Evolutionary conservation across 2,329 filamentous ascomycete species (phyloP).

Genomic region (Ophidiomyces ophidiicola): DNA sequence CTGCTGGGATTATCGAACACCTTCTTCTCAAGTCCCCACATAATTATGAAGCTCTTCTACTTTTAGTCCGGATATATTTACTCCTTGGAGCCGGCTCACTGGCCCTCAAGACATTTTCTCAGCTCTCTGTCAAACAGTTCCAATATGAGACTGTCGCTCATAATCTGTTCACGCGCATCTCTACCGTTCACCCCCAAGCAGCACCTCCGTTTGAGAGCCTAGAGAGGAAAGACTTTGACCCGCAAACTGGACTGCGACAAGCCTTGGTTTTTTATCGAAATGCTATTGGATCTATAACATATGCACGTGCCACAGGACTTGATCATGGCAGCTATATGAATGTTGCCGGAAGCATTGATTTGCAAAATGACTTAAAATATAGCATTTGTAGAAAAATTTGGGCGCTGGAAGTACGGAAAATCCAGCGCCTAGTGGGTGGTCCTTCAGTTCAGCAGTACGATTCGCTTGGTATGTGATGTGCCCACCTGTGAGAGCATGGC

Average conservation of each 20-base stretch:
- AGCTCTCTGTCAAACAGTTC: conserved; percentile 38
- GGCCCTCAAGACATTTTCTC: conserved; percentile 35
- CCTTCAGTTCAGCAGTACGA: conserved; percentile 27
- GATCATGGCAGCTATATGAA: conserved; percentile 35
- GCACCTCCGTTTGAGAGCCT: conserved; percentile 30
- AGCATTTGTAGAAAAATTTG: conserved; percentile 34
- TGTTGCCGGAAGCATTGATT: conserved; percentile 32
- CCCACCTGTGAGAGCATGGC: background rate
- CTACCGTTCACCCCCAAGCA: conserved; percentile 36
- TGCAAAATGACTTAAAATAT: conserved; percentile 28
- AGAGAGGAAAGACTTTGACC: conserved; percentile 33
- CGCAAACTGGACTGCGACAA: conserved; percentile 30
- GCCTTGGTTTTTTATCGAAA: conserved; percentile 33
- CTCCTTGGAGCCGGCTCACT: conserved; percentile 35
- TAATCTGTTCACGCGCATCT: conserved; percentile 37
- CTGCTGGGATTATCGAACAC: conserved; percentile 30
- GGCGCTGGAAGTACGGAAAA: conserved; percentile 32
- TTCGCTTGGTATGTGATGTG: conserved; percentile 26
- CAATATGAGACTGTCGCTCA: conserved; percentile 39
- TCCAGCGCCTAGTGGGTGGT: conserved; percentile 31
- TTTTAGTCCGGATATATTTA: conserved; percentile 35
- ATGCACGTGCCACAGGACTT: conserved; percentile 29
- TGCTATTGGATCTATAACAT: conserved; percentile 28
- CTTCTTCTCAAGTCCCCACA: conserved; percentile 34
- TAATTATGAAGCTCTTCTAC: conserved; percentile 35